Percentiles rank a stretch among this genome's conserved stretches.
These are phyloP conservation scores for Trichophyton simii DNA, from an alignment of 2,329 filamentous ascomycete species.

Conservation along the genomic window DNA sequence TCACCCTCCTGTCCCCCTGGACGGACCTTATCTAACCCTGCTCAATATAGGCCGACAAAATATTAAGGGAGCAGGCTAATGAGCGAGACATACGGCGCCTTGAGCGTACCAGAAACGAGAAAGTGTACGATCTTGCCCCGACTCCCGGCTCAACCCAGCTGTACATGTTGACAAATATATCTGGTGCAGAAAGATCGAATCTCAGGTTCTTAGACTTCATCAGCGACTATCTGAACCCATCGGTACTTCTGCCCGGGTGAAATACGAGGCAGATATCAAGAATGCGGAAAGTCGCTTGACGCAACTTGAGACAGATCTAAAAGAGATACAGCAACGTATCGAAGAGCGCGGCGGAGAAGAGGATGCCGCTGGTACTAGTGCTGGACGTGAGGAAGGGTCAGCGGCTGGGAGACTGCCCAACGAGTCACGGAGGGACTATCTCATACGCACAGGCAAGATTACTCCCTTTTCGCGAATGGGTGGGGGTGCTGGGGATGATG, in stretches of 20 bases:
- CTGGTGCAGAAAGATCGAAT: constrained; percentile 44
- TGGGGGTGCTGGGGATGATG: constrained; percentile 32
- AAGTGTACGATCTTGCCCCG: constrained; percentile 23
- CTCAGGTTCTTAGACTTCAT: constrained; percentile 50
- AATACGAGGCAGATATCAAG: constrained; percentile 45
- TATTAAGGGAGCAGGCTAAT: constrained; percentile 50
- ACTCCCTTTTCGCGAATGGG: constrained; percentile 82
- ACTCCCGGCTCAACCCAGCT: background rate
- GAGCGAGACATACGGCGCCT: constrained; percentile 51
- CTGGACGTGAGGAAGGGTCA: constrained; percentile 29
- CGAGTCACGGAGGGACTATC: constrained; percentile 74
- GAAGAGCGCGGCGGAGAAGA: constrained; percentile 49
- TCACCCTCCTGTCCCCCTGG: background rate
- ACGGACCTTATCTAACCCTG: background rate
- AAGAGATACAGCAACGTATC: constrained; percentile 70
- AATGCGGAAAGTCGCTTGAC: constrained; percentile 54
- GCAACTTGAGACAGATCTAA: constrained; percentile 57
- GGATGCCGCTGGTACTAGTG: constrained; percentile 35
- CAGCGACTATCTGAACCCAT: constrained; percentile 45
- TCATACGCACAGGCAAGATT: constrained; percentile 94
- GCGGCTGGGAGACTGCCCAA: constrained; percentile 51
- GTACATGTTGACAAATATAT: background rate
- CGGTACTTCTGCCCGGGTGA: constrained; percentile 38
- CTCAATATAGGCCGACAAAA: constrained; percentile 40
- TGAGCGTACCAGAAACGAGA: constrained; percentile 43